Conservation (phyloP, 2,329 filamentous ascomycete species). For the Chalaropsis ovoidea region DNA sequence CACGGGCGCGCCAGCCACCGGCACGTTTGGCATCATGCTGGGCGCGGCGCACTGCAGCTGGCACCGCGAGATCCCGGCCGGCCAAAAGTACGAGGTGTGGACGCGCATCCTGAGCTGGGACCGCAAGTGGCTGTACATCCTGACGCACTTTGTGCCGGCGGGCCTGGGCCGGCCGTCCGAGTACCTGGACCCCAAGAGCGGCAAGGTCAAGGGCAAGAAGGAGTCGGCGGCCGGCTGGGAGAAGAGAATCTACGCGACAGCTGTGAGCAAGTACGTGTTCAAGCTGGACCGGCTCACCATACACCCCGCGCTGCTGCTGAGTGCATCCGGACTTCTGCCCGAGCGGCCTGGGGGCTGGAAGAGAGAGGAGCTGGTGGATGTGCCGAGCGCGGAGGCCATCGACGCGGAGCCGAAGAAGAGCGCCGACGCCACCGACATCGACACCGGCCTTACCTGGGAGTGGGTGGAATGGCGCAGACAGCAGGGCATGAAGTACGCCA, state of each 20-base stretch:
- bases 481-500: constrained; percentile 45
- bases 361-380: constrained; percentile 34
- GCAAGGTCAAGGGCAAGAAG: constrained; percentile 35
- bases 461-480: constrained; percentile 51
- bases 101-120: constrained; percentile 63
- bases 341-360: constrained; percentile 57
- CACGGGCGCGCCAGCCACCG: constrained; percentile 41
- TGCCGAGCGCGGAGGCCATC: constrained; percentile 32
- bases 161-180: constrained; percentile 46
- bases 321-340: constrained; percentile 64
- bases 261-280: constrained; percentile 70
- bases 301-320: constrained; percentile 65
- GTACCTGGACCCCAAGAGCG: constrained; percentile 42
- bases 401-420: constrained; percentile 10
- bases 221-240: constrained; percentile 37
- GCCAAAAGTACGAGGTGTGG: constrained; percentile 63
- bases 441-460: constrained; percentile 40
- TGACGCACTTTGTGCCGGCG: constrained; percentile 61
- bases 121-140: constrained; percentile 68
- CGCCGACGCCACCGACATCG: constrained; percentile 24
- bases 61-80: constrained; percentile 60
- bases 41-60: constrained; percentile 66
- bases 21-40: constrained; percentile 53
- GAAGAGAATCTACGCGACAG: constrained; percentile 59
- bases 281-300: constrained; percentile 76